Conservation (phyloP, 2,329 filamentous ascomycete species). For the Colletotrichum tabaci region DNA sequence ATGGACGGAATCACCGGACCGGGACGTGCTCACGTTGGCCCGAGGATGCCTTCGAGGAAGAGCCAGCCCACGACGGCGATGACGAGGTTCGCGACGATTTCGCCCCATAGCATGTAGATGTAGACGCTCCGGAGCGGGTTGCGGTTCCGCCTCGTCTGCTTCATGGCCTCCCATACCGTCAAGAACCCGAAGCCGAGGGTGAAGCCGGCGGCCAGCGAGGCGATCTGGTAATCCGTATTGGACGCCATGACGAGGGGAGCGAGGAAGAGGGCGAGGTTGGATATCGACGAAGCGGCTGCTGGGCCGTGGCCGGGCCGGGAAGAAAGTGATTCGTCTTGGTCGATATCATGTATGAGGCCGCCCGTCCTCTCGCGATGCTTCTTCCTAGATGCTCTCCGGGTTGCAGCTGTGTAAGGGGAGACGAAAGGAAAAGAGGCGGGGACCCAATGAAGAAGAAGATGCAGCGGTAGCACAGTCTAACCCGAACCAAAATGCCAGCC, state of each 20-base stretch:
- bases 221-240: slow-evolving; percentile 48
- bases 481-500: no score
- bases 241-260: slow-evolving; percentile 36
- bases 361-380: slow-evolving; percentile 2
- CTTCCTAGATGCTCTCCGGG: slow-evolving; percentile 15
- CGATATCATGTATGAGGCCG: neutral
- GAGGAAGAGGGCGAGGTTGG: neutral
- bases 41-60: slow-evolving; percentile 54
- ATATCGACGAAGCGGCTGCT: no score
- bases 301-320: no score
- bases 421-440: neutral
- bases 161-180: slow-evolving; percentile 57
- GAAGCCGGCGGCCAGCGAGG: slow-evolving; percentile 51
- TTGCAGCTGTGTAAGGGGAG: neutral
- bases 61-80: slow-evolving; percentile 59
- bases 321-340: neutral
- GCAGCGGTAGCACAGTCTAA: no score
- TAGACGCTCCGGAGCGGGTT: slow-evolving; percentile 54
- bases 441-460: neutral
- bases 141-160: slow-evolving; percentile 57
- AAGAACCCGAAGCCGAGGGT: slow-evolving; percentile 59
- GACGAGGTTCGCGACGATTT: slow-evolving; percentile 56
- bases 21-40: slow-evolving; percentile 46
- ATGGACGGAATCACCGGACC: neutral
- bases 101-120: slow-evolving; percentile 63